Percentiles rank a stretch among this genome's conserved stretches.
These are phyloP conservation scores for Lindgomyces ingoldianus DNA, from an alignment of 495 filamentous ascomycete species.

Conservation along the genomic window DNA sequence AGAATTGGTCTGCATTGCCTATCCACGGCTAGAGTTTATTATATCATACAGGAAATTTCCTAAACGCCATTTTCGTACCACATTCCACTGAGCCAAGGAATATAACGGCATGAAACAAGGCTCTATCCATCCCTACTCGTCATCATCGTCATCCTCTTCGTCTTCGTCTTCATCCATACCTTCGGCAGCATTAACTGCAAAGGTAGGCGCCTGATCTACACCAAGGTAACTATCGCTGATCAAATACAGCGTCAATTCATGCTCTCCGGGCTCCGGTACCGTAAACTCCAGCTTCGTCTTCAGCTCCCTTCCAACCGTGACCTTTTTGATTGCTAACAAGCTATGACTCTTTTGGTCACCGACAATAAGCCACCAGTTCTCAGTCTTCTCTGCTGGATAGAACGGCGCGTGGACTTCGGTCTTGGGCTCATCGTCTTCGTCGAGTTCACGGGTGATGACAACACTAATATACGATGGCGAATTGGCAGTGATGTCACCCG, in stretches of 20 bases:
- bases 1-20: too few relatives aligned
- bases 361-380: constrained; percentile 97
- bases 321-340: constrained; percentile 87
- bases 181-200: constrained; percentile 81
- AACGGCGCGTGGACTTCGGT: constrained; percentile 92
- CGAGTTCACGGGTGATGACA: constrained; percentile 80
- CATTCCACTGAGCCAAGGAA: too few relatives aligned
- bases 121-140: too few relatives aligned
- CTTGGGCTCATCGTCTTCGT: constrained; percentile 70
- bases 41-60: background rate
- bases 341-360: constrained; percentile 83
- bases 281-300: constrained; percentile 84
- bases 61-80: too few relatives aligned
- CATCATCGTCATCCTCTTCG: too few relatives aligned
- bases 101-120: too few relatives aligned
- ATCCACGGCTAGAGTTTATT: background rate
- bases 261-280: constrained; percentile 78
- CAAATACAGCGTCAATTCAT: constrained; percentile 86
- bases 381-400: constrained; percentile 89
- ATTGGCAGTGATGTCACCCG: constrained; percentile 74
- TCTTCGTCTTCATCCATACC: constrained; percentile 94
- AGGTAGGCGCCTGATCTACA: constrained; percentile 91
- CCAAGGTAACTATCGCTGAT: constrained; percentile 99
- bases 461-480: constrained; percentile 82
- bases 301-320: constrained; percentile 78